Conservation (phyloP, 2,329 filamentous ascomycete genomes). For the Talaromyces islandicus region DNA sequence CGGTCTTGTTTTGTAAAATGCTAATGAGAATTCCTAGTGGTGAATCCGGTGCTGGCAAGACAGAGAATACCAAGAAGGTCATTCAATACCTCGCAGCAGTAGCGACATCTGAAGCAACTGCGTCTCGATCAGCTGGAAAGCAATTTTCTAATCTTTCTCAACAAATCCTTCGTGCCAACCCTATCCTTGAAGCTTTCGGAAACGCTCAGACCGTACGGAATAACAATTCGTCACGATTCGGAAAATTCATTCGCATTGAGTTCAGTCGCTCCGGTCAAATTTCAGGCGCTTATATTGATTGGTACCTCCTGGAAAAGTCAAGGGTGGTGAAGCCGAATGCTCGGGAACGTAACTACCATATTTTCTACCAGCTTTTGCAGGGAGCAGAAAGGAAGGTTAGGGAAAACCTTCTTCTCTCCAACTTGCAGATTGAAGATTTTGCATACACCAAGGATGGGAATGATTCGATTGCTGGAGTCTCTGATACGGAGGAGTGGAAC, state of each 20-base stretch:
- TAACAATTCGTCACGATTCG: conserved; percentile 96
- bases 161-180: conserved; percentile 92
- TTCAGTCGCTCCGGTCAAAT: conserved; percentile 86
- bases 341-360: conserved; percentile 90
- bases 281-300: conserved; percentile 93
- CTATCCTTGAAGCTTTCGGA: conserved; percentile 94
- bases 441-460: conserved; percentile 88
- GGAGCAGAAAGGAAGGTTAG: conserved; percentile 71
- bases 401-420: conserved; percentile 68
- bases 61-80: conserved; percentile 98
- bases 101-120: conserved; percentile 71
- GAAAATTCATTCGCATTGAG: conserved; percentile 97
- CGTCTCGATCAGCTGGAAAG: conserved; percentile 53
- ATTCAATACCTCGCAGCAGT: conserved; percentile 97
- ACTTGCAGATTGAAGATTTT: conserved; percentile 76
- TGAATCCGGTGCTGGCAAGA: conserved; percentile 96
- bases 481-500: conserved; percentile 86
- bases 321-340: conserved; percentile 82
- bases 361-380: conserved; percentile 92
- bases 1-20: neutral
- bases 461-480: conserved; percentile 83
- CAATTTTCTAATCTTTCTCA: conserved; percentile 84
- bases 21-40: conserved; percentile 44
- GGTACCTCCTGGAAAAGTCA: conserved; percentile 98
- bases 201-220: conserved; percentile 97